Percentiles rank a stretch among this genome's conserved stretches.
phyloP scores from a whole-genome alignment of 352 stramenopile species.

The Phytophthora kernoviae region DNA sequence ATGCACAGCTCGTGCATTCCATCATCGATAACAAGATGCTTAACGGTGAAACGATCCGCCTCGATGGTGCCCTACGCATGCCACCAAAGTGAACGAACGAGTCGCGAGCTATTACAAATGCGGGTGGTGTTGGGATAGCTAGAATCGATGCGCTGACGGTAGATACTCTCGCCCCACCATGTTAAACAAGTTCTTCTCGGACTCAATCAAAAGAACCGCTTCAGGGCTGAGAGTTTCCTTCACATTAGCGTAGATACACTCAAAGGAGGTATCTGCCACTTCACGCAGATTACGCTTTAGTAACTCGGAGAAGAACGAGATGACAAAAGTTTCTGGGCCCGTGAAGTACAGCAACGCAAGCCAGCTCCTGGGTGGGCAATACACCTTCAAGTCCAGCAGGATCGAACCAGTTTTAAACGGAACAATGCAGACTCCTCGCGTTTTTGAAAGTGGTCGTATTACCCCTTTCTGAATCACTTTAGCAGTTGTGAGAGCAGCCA shows the following conservation, averaged over 20 bases:
- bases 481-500: constrained; percentile 43
- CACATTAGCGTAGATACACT: constrained; percentile 49
- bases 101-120: no score
- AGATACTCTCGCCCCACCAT: constrained; percentile 54
- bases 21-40: constrained; percentile 99
- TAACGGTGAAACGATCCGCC: constrained; percentile 97
- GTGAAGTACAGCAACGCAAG: constrained; percentile 82
- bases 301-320: constrained; percentile 48
- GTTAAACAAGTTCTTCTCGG: constrained; percentile 70
- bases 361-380: constrained; percentile 57
- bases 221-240: constrained; percentile 37
- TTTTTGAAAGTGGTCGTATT: constrained; percentile 39
- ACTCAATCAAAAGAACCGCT: constrained; percentile 41
- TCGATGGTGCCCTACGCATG: constrained; percentile 98
- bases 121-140: no score
- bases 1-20: constrained; percentile 92
- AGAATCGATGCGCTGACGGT: background rate
- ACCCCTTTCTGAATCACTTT: constrained; percentile 31
- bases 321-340: constrained; percentile 58
- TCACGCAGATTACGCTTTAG: constrained; percentile 51
- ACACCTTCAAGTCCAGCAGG: constrained; percentile 78
- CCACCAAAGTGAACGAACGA: constrained; percentile 74
- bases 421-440: constrained; percentile 57
- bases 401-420: constrained; percentile 60
- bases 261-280: constrained; percentile 57